These are phyloP conservation scores for Cucumis melo DNA, from an alignment of 306 rosid genomes.

Conservation along the genomic window DNA sequence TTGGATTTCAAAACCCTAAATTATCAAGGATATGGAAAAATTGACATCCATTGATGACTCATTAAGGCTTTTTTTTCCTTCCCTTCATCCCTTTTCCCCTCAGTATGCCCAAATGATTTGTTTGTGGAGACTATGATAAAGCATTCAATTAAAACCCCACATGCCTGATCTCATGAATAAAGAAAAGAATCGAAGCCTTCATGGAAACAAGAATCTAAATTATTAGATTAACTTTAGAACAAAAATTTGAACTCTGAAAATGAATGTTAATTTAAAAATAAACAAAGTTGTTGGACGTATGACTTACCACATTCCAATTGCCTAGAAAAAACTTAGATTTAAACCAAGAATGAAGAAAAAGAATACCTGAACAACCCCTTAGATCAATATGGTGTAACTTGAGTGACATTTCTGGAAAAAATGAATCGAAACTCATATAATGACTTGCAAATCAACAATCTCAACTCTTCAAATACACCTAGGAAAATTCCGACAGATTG, in stretches of 20 bases:
- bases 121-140: neutral
- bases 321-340: neutral
- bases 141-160: neutral
- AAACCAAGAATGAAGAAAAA: neutral
- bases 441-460: slow-evolving; percentile 19
- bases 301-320: neutral
- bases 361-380: slow-evolving; percentile 32
- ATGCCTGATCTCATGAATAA: neutral
- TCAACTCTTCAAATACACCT: slow-evolving; percentile 2
- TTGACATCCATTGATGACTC: neutral
- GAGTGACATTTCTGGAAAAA: slow-evolving; percentile 36
- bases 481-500: neutral
- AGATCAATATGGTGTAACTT: slow-evolving; percentile 25
- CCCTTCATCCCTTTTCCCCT: neutral
- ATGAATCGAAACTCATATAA: slow-evolving; percentile 21
- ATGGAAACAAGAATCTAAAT: neutral
- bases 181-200: neutral
- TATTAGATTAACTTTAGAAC: neutral
- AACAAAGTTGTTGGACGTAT: neutral
- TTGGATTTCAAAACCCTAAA: neutral
- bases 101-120: neutral
- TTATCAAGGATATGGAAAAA: neutral
- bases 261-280: neutral
- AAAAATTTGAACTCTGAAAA: neutral
- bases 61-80: neutral